Conservation (phyloP, 2,329 filamentous ascomycete species). For the Fusarium sp. region DNA sequence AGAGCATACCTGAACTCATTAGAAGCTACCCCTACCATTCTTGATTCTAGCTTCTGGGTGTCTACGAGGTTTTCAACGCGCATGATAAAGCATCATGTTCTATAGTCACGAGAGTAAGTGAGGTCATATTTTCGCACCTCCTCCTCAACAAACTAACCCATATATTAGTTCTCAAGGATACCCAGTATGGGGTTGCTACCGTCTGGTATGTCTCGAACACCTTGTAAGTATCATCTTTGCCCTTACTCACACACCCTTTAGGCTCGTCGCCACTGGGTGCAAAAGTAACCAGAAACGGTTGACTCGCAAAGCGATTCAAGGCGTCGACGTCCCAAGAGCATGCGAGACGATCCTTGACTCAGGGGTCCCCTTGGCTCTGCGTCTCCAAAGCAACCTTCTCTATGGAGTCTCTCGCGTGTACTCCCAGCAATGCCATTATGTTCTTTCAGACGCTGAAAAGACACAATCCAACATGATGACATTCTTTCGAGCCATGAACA, state of each 20-base stretch:
- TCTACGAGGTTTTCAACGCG: not conserved
- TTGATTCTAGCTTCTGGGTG: not conserved
- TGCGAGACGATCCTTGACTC: constrained; percentile 87
- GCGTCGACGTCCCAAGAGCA: constrained; percentile 87
- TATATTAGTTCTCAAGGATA: constrained; percentile 78
- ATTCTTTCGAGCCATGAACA: constrained; percentile 68
- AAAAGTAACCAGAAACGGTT: constrained; percentile 79
- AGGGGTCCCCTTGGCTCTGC: constrained; percentile 86
- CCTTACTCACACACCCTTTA: constrained; percentile 53
- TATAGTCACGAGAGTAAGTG: constrained; percentile 91
- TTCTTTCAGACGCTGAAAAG: constrained; percentile 82
- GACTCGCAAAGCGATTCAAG: constrained; percentile 86
- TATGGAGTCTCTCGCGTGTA: constrained; percentile 89
- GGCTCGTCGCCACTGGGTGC: constrained; percentile 92
- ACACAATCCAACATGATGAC: constrained; percentile 79
- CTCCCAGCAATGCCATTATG: constrained; percentile 86
- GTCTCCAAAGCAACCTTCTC: constrained; percentile 89
- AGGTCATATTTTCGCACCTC: not conserved
- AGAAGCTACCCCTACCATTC: not conserved
- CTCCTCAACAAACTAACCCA: constrained; percentile 41
- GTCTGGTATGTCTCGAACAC: constrained; percentile 76
- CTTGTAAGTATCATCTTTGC: accelerated
- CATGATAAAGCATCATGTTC: constrained; percentile 73
- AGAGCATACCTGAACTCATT: not conserved
- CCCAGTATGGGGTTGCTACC: constrained; percentile 92